Conservation (phyloP, 2,329 filamentous ascomycete genomes). For the Verticillium dahliae region DNA sequence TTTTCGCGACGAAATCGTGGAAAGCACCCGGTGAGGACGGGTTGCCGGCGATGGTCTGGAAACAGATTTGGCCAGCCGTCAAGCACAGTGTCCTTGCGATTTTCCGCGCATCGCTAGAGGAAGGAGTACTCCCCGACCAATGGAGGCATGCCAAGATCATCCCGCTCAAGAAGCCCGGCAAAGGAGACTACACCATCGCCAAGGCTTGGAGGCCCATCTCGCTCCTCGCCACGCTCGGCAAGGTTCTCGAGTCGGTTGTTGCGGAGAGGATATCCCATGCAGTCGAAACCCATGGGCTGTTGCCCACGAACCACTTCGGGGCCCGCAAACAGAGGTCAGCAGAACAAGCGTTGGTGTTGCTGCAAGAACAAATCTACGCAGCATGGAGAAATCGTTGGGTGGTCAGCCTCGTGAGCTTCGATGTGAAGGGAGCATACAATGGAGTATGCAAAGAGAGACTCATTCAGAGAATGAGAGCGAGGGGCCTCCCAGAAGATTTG, state of each 20-base stretch:
- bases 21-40: constrained; percentile 15
- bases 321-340: constrained; percentile 3
- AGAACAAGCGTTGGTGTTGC: neutral
- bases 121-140: neutral
- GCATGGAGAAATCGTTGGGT: no score
- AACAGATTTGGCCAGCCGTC: constrained; percentile 5
- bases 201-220: constrained; percentile 12
- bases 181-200: constrained; percentile 17
- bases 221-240: constrained; percentile 14
- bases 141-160: constrained; percentile 17
- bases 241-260: constrained; percentile 8
- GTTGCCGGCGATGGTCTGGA: constrained; percentile 2
- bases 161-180: constrained; percentile 19
- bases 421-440: no score
- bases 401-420: no score
- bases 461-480: no score
- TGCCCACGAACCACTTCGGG: constrained; percentile 4
- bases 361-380: no score
- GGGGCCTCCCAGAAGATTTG: no score
- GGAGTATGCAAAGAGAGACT: no score
- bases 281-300: neutral
- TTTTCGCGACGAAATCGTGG: constrained; percentile 12
- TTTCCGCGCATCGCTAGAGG: constrained; percentile 10
- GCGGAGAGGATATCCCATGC: constrained; percentile 1
- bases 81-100: constrained; percentile 9